Percentiles rank a stretch among this genome's conserved stretches.
phyloP scores from a whole-genome alignment of 345 rosid species.

The Rhizophora mangle region DNA sequence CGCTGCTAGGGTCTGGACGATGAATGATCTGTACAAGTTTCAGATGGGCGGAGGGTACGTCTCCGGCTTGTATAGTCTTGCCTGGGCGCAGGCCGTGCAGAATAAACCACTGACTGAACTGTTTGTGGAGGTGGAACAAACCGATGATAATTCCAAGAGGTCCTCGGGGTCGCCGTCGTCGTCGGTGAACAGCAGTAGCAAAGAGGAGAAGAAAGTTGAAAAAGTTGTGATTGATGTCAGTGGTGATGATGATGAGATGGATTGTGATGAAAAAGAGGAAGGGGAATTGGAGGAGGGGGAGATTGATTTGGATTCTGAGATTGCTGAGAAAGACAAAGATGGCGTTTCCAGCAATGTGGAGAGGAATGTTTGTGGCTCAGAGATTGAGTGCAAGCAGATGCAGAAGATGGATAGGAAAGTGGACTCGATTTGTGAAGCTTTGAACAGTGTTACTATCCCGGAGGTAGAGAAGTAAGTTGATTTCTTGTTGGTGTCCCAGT shows the following conservation, averaged over 20 bases:
- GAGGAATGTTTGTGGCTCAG: conserved; percentile 23
- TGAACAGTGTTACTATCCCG: conserved; percentile 51
- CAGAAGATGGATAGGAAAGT: conserved; percentile 34
- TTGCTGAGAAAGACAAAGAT: conserved; percentile 16
- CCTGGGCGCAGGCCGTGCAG: conserved; percentile 99
- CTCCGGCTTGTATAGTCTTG: conserved; percentile 66
- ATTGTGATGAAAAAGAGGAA: conserved; percentile 64
- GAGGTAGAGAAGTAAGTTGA: conserved; percentile 71
- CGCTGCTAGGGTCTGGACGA: conserved; percentile 73
- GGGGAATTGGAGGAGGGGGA: conserved; percentile 99
- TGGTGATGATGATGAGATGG: conserved; percentile 53
- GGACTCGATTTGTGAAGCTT: conserved; percentile 45
- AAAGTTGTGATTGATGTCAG: conserved; percentile 57
- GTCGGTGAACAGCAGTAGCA: conserved; percentile 22
- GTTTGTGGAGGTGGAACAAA: conserved; percentile 46
- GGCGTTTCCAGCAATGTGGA: conserved; percentile 17
- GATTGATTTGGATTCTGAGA: conserved; percentile 69
- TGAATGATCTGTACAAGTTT: conserved; percentile 64
- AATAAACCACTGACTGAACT: conserved; percentile 66
- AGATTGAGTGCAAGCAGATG: conserved; percentile 22
- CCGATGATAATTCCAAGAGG: conserved; percentile 39
- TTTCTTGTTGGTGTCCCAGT: neutral
- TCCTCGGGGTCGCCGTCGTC: conserved; percentile 37
- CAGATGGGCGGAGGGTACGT: conserved; percentile 52
- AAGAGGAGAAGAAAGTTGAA: conserved; percentile 20